Conservation (phyloP, 1,284 basidiomycete genomes). For the Cryptococcus sp. region DNA sequence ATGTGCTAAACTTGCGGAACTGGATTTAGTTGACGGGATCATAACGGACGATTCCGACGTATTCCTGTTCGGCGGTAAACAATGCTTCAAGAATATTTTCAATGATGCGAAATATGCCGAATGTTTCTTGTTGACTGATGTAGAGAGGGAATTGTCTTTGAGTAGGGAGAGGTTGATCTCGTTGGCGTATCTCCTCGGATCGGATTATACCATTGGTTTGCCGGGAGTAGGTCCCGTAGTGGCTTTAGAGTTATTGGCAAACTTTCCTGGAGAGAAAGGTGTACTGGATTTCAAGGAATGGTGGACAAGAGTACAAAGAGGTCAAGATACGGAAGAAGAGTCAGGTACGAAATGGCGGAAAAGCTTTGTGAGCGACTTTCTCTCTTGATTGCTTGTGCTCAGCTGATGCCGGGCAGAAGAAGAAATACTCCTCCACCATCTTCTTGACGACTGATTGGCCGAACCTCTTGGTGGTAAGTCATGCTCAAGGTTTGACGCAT, state of each 20-base stretch:
- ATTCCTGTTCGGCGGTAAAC: slow-evolving; percentile 89
- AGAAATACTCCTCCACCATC: slow-evolving; percentile 71
- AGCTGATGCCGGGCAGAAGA: slow-evolving; percentile 59
- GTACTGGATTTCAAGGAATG: slow-evolving; percentile 83
- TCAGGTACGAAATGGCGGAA: slow-evolving; percentile 69
- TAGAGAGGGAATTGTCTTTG: slow-evolving; percentile 82
- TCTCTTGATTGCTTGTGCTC: not conserved
- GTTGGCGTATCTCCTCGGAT: slow-evolving; percentile 88
- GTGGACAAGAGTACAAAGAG: slow-evolving; percentile 93
- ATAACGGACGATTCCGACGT: slow-evolving; percentile 99
- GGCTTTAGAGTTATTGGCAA: slow-evolving; percentile 88
- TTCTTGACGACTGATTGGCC: slow-evolving; percentile 82
- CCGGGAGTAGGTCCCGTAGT: slow-evolving; percentile 91
- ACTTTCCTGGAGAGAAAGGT: slow-evolving; percentile 81
- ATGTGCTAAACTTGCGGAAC: slow-evolving; percentile 82
- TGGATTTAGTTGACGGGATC: slow-evolving; percentile 89
- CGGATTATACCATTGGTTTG: slow-evolving; percentile 97
- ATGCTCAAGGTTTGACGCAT: not conserved
- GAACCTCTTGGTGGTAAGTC: slow-evolving; percentile 72
- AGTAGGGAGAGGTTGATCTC: slow-evolving; percentile 81
- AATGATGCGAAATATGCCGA: slow-evolving; percentile 98
- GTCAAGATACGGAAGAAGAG: slow-evolving; percentile 70
- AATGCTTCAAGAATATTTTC: slow-evolving; percentile 99
- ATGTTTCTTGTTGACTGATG: slow-evolving; percentile 80
- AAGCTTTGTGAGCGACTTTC: slow-evolving; percentile 65